Evolutionary conservation across 75 land plant genomes (phyloP), one percentile per base, ranked within the genome.

Genomic region (Pseudotsuga menziesii): DNA sequence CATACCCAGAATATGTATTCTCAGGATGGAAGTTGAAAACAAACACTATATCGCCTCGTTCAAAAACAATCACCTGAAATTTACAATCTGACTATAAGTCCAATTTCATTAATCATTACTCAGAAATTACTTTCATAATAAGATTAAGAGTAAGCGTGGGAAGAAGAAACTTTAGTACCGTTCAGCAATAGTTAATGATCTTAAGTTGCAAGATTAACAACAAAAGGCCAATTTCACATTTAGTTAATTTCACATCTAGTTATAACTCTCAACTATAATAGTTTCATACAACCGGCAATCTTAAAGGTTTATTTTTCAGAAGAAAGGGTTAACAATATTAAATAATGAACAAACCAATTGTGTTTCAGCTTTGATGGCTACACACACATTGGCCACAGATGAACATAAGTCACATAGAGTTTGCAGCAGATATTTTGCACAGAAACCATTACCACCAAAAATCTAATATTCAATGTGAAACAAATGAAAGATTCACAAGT

Each of bases 21-120:
- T 69, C 78, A 41, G 95, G 92, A 79, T 97, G 99, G 81, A 97
- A 97, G 75, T 97, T 97, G 86, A 97, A 97, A 16, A 97, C 92
- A 80, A 97, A 97, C 58, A 97, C 99, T 78, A 97, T 78, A 56
- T 88, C 93, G 77, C 93, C 99, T 75, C 93, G 91, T 74, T 97
- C 99, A 85, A 94, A 97, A 22, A 97, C 95, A 84, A 97, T 90
- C 56, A 96, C 94, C 99, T 96, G 83, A 16, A 78, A 67, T 60
- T 39, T 20, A 48, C 75, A 25, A 76, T 27, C 32, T 44, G 66
- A 77, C 67, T 41, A 54, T 23, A 61, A 64, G 14, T 4, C 55
- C 29, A 48, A 48, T 48, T 48, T 48, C 54, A 20, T 41, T 11
- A 41, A 41, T 69, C 12, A 36, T 39, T 39, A 39, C 2, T 61